These are phyloP conservation scores for Pseudofabraea citricarpa DNA, from an alignment of 2,329 filamentous ascomycete species.

Conservation along the genomic window DNA sequence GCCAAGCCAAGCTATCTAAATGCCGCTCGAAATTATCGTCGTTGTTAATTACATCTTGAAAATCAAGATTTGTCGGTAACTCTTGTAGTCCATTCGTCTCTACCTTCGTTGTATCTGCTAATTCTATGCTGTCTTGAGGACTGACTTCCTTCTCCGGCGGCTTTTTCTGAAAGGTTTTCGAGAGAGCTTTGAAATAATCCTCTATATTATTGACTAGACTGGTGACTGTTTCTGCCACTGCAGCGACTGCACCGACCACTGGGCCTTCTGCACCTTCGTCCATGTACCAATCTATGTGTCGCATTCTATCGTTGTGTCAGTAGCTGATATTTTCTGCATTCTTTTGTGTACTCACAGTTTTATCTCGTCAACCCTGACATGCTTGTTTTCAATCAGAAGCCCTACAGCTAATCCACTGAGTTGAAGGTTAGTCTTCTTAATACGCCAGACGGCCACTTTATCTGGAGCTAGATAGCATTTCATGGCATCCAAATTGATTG, in stretches of 20 bases:
- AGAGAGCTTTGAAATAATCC: constrained; percentile 13
- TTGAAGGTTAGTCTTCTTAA: constrained; percentile 44
- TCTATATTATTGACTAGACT: constrained; percentile 3
- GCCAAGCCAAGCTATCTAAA: constrained; percentile 15
- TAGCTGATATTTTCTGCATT: not conserved
- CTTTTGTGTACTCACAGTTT: constrained; percentile 14
- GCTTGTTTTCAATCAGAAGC: constrained; percentile 50
- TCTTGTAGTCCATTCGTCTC: constrained; percentile 1
- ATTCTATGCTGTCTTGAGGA: not conserved
- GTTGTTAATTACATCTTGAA: constrained; percentile 12
- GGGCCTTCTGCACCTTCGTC: constrained; percentile 20
- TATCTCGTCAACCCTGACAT: constrained; percentile 10
- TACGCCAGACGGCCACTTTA: constrained; percentile 44
- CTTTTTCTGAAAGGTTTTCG: constrained; percentile 8
- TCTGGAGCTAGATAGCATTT: constrained; percentile 50
- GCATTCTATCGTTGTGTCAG: constrained; percentile 5
- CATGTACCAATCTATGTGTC: constrained; percentile 22
- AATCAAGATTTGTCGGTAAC: constrained; percentile 6
- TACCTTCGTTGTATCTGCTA: not conserved
- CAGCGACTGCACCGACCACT: constrained; percentile 11
- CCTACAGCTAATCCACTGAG: constrained; percentile 61
- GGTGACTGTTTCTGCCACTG: constrained; percentile 13
- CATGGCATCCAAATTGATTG: constrained; percentile 58
- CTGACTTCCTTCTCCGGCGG: not conserved
- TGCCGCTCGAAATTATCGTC: constrained; percentile 10